Evolutionary conservation across 192 early-diverging fungal species (phyloP), one percentile per base, ranked within the genome.

Genomic region (Entomortierella beljakovae): DNA sequence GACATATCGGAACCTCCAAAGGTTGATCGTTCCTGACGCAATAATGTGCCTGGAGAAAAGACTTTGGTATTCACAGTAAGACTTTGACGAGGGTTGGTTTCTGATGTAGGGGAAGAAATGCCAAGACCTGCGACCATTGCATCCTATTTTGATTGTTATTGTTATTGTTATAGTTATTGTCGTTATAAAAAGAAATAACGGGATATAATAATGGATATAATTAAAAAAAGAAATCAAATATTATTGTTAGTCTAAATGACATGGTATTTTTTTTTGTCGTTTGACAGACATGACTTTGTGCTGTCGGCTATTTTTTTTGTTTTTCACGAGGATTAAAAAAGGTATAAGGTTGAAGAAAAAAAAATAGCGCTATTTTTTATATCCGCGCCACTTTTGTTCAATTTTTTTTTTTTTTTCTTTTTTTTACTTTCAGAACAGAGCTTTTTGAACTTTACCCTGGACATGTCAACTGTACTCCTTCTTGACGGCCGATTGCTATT

Each of bases 41-140:
- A 34, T 20, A 43, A 34, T 0, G 67, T 29, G 15, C 31, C 25
- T 1, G 66, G 75, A 4, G 75, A 79, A 26, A 70, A 48, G 31
- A 15, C 61, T 32, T 69, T 69, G 20, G 75, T 70, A 51, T 79
- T 79, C 25, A 70, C 75, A 16, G 75, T 70, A 15, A 79, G 75
- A 22, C 67, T 42, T 11, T 68, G 62, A 25, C 48, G 66, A 6
- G 53, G 37, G 3, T 32, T 34, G 20, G 18, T 3, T 4, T 70
- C 75, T 2, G 34, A 28, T 8, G 61, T 79, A 4, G 75, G 60
- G 8, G 74, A 79, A 3, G 75, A 79, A n/a, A 79, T 79, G 37
- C 75, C 75, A 16, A 79, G 68, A 37, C 75, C 68, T 10, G 75
- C 33, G 10, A 79, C 34, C 38, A 65, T 13, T 20, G 57, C 61